Evolutionary conservation across 192 early-diverging fungal species (phyloP), one percentile per base, ranked within the genome.

Genomic region (Martensiomyces pterosporus): DNA sequence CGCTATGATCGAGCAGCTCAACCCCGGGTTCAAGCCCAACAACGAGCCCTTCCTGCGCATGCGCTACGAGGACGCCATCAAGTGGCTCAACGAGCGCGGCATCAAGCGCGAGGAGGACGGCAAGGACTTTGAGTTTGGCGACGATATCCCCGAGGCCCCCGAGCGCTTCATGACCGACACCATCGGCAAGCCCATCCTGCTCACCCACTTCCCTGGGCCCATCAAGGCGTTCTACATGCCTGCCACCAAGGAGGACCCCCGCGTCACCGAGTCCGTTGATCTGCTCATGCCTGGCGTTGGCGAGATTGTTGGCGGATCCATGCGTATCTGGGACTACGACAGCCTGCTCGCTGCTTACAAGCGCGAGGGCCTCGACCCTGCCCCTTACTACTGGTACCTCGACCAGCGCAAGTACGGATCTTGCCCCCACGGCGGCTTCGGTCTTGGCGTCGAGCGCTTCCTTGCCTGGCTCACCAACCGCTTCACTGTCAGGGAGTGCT

Each of bases 151-250:
- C 27, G 97, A 99, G 72, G 80, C 87, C 24, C 95, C 97, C 25
- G 97, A 99, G 74, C 90, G 97, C 52, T 67, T 76, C 52, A 99
- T 99, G 97, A 99, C 95, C n/a, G 94, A 99, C 73, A 81, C 92
- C 39, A 97, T 99, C 60, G 79, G 79, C 66, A 82, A 87, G 55
- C 97, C 97, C 24, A 98, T 99, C 50, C 79, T 99, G 57, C 76
- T 99, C 37, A 90, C 86, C 66, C 84, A 86, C 37, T 99, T 99
- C 85, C 97, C 97, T n/a, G 86, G 80, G 22, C 88, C 94, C 39
- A 94, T 98, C 76, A 99, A 99, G 85, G 78, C 85, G 4, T 99
- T 99, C 84, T 99, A 99, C 78, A 99, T 99, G 97, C 94, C 96
- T 74, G 75, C 85, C 26, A 89, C 86, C 60, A 67, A 77, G 42